Percentiles rank a stretch among this genome's conserved stretches.
phyloP scores from a whole-genome alignment of 768 basidiomycete genomes.

The Boletus eberwhitei region DNA sequence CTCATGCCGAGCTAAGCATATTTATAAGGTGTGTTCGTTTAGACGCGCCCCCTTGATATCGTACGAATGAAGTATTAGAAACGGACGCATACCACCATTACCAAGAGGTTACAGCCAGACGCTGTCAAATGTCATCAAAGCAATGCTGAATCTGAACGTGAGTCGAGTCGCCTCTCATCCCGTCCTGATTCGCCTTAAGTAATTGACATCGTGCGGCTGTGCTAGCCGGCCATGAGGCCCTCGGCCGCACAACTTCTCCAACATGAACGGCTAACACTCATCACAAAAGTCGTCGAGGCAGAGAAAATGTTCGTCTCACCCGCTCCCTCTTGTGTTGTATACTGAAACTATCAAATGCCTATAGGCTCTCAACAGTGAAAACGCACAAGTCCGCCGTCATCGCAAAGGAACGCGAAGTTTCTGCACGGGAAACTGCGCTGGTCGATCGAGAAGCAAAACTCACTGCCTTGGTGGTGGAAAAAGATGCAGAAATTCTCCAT shows the following conservation, averaged over 20 bases:
- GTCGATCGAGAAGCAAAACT: conserved; percentile 56
- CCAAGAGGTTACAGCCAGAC: conserved; percentile 79
- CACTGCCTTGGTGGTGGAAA: conserved; percentile 44
- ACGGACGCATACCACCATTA: conserved; percentile 87
- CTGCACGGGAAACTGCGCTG: conserved; percentile 52
- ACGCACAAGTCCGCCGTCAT: conserved; percentile 52
- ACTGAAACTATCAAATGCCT: background rate
- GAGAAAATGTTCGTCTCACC: conserved; percentile 62
- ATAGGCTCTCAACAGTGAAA: conserved; percentile 65
- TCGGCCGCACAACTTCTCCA: conserved; percentile 78
- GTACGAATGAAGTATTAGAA: conserved; percentile 38
- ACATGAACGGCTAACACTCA: conserved; percentile 71
- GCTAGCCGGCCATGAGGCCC: conserved; percentile 81
- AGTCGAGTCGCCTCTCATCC: conserved; percentile 17
- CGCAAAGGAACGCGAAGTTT: conserved; percentile 63
- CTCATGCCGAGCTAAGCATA: conserved; percentile 79
- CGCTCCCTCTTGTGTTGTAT: background rate
- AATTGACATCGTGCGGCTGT: background rate
- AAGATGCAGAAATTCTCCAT: conserved; percentile 59
- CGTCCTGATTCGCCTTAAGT: background rate
- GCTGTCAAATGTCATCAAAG: conserved; percentile 70
- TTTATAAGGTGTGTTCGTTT: conserved; percentile 63
- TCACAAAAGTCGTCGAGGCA: conserved; percentile 68
- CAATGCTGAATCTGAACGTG: conserved; percentile 86
- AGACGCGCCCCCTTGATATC: background rate